Conservation (phyloP, 495 filamentous ascomycete genomes). For the Rhizodiscina lignyota region DNA sequence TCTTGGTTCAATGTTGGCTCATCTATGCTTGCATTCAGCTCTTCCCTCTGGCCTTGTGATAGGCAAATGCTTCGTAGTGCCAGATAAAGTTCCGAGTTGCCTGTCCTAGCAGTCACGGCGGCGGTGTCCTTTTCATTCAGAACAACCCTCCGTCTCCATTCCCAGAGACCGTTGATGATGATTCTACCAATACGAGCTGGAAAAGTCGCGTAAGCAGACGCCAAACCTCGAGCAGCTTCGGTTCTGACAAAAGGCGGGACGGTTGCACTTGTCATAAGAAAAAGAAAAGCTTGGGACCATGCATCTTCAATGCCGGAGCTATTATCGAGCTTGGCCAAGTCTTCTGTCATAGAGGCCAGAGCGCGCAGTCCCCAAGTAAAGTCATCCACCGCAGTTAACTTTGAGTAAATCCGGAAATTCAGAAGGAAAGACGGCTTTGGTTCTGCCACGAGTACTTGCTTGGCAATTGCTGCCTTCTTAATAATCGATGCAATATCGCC, state of each 20-base stretch:
- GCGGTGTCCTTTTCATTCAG: slow-evolving; percentile 61
- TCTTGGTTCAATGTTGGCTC: slow-evolving; percentile 20
- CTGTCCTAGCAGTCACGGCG: slow-evolving; percentile 50
- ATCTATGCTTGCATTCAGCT: slow-evolving; percentile 20
- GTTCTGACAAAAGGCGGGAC: slow-evolving; percentile 42
- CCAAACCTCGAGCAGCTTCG: slow-evolving; percentile 38
- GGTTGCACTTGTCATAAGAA: slow-evolving; percentile 39
- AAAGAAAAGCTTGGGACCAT: slow-evolving; percentile 77
- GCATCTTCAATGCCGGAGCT: slow-evolving; percentile 21
- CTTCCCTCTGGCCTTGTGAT: slow-evolving; percentile 22
- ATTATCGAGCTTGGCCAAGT: slow-evolving; percentile 8
- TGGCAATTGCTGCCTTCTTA: slow-evolving; percentile 41
- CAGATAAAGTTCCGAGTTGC: slow-evolving; percentile 36
- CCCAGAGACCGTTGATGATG: slow-evolving; percentile 62
- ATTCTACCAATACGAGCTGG: slow-evolving; percentile 36
- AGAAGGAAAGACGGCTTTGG: slow-evolving; percentile 76
- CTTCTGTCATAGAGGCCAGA: slow-evolving; percentile 40
- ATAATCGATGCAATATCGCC: slow-evolving; percentile 27
- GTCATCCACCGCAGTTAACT: slow-evolving; percentile 54
- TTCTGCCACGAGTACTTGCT: slow-evolving; percentile 42
- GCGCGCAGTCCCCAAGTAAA: slow-evolving; percentile 58
- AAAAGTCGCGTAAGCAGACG: slow-evolving; percentile 36
- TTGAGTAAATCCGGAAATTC: slow-evolving; percentile 67
- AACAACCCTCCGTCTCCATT: slow-evolving; percentile 53
- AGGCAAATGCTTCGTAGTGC: slow-evolving; percentile 60